Conservation (phyloP, 495 filamentous ascomycete genomes). For the Usnea hakonensis region DNA sequence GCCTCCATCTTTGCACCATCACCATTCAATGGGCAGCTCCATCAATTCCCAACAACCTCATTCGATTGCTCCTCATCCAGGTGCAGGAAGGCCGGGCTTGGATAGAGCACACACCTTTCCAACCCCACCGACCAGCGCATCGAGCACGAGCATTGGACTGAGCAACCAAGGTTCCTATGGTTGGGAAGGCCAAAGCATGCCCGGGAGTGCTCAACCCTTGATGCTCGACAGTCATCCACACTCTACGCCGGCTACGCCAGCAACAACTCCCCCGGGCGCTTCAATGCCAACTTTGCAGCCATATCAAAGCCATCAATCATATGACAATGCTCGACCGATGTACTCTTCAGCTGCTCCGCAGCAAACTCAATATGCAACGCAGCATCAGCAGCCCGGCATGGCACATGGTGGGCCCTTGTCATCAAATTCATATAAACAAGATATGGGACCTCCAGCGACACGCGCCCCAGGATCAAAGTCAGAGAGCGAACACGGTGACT, state of each 20-base stretch:
- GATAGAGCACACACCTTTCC: conserved; percentile 87
- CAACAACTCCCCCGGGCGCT: conserved; percentile 82
- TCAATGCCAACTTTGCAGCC: conserved; percentile 68
- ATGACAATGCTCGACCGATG: conserved; percentile 70
- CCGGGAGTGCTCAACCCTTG: conserved; percentile 57
- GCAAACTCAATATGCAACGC: conserved; percentile 60
- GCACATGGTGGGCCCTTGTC: conserved; percentile 54
- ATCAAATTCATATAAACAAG: conserved; percentile 68
- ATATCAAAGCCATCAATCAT: conserved; percentile 63
- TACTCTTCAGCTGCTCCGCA: conserved; percentile 68
- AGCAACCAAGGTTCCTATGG: conserved; percentile 67
- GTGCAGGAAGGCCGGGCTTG: conserved; percentile 56
- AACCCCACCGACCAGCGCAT: conserved; percentile 87
- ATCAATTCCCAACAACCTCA: conserved; percentile 54
- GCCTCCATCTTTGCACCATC: conserved; percentile 68
- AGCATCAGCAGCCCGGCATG: conserved; percentile 60
- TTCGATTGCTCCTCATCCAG: conserved; percentile 68
- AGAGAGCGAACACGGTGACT: conserved; percentile 55
- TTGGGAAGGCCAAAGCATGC: conserved; percentile 64
- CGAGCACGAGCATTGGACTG: conserved; percentile 72
- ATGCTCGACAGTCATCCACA: conserved; percentile 83
- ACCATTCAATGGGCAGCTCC: conserved; percentile 69
- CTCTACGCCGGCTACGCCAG: conserved; percentile 88
- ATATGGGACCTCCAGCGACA: conserved; percentile 82
- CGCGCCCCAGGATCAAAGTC: conserved; percentile 45